Evolutionary conservation across 305 asterid species (phyloP), one percentile per base, ranked within the genome.

Genomic region (Caryopteris hybrid): DNA sequence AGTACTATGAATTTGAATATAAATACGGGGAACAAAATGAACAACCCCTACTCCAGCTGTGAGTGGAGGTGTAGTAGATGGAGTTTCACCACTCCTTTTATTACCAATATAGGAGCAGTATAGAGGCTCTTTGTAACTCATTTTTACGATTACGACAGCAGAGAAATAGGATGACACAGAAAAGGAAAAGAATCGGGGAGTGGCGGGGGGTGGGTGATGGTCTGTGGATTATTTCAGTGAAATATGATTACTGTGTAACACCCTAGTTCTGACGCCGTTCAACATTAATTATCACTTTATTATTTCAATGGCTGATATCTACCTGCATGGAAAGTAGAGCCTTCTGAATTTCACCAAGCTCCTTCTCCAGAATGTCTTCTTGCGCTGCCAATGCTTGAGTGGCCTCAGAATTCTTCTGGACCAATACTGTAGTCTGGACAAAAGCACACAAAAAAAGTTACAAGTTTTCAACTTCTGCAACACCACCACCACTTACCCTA

Each of bases 301-400:
- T 42, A 68, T 47, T 56, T 45, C 17, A 38, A 29, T 1, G 29
- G 41, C 3, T 17, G 50, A 42, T 31, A 68, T 69, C 2, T 87
- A 92, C 98, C 95, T 92, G 98, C 97, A 92, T 92, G 74, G 97
- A 90, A 74, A 92, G 80, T 16, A 92, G 76, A 85, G 84, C 90
- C 79, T 85, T 89, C 76, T 89, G 97, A 77, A 88, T 80, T 81
- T 92, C 98, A 74, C 89, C 83, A 33, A 92, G 91, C 75, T 89
- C 98, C 80, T 81, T 88, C 88, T 89, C 98, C 74, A 92, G 66
- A 57, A 27, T 70, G 72, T 85, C 95, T 68, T 79, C 96, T 69
- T 86, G 95, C 72, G 77, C 84, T 59, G 95, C 92, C 80, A 92
- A 86, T 74, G 84, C 84, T 71, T 84, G 86, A 53, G 96, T 85